Base-by-base conservation (phyloP, 768 basidiomycete species). In the Tricholoma matsutake region DNA sequence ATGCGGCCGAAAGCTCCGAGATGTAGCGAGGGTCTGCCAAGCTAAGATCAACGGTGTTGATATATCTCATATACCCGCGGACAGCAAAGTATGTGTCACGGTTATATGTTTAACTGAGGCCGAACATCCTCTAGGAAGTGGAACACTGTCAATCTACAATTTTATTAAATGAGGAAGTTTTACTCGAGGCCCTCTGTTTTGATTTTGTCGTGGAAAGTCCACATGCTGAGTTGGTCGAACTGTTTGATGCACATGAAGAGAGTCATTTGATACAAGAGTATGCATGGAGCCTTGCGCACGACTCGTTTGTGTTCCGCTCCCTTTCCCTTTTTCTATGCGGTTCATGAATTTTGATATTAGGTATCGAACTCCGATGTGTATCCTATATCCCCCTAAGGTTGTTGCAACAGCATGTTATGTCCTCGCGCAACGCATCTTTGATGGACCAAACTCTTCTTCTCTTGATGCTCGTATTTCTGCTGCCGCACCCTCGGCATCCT, bases 231-330 rank as follows among this genome's bases (percentile, higher is more conserved):
- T 77, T 94, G 31, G 84, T 90, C 47, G 87, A 92, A 63, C 76
- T 93, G 10, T 88, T 92, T 67, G 83, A 87, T 59, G 75, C 79
- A 8, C 73, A 81, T 47, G 79, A 80, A 62, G 77, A 79, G 45
- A 81, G 79, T 35, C 57, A 69, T 18, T 72, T 77, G 34, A 71
- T 88, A 35, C 85, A 89, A 71, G 91, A 92, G 68, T 87, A 84
- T 68, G 86, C 91, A 11, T 94, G 92, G 93, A 91, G 89, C 63
- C 78, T 94, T 55, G 88, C 91, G 13, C 90, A 92, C 73, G 92
- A 94, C 77, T 92, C 92, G 92, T 94, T 61, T 73, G 51, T 53
- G 80, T 82, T 35, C 43, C 13, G 54, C 54, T 59, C 54, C 16
- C 20, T 63, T 56, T 58, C 57, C 41, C 11, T 54, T 52, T 43